Conservation (phyloP, 2,329 filamentous ascomycete species). For the Mariannaea sp. region DNA sequence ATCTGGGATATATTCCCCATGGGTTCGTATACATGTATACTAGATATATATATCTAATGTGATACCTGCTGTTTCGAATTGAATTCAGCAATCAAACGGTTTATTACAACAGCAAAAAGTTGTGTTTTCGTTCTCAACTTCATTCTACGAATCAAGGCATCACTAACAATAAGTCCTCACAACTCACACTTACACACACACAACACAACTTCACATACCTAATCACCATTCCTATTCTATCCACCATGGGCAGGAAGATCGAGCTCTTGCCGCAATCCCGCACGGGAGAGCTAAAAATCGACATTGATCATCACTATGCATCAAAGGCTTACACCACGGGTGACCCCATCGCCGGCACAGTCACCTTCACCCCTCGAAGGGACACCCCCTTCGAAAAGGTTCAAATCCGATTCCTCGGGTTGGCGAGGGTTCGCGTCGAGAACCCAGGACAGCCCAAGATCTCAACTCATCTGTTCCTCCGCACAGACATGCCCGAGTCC, state of each 20-base stretch:
- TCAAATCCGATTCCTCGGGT: constrained; percentile 28
- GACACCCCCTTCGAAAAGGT: constrained; percentile 25
- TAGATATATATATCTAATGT: too few relatives aligned
- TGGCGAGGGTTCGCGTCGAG: constrained; percentile 26
- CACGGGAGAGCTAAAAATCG: constrained; percentile 14
- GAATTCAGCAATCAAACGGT: too few relatives aligned
- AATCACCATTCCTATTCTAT: not conserved
- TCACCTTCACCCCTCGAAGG: constrained; percentile 20
- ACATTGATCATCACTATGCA: constrained; percentile 31
- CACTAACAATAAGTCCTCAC: too few relatives aligned
- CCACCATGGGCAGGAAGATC: constrained; percentile 8
- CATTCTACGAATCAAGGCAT: too few relatives aligned
- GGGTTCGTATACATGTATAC: too few relatives aligned
- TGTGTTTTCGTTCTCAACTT: too few relatives aligned
- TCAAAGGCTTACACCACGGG: constrained; percentile 35
- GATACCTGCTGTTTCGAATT: too few relatives aligned
- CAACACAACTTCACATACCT: not conserved
- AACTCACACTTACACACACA: not conserved
- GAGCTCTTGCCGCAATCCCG: constrained; percentile 5
- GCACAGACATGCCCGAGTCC: constrained; percentile 30
- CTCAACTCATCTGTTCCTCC: constrained; percentile 30
- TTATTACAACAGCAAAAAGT: too few relatives aligned
- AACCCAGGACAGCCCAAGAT: constrained; percentile 28
- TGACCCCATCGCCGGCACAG: constrained; percentile 30
- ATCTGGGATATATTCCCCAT: too few relatives aligned